Evolutionary conservation across 2,329 filamentous ascomycete genomes (phyloP).

Genomic region (Trichoderma gracile): DNA sequence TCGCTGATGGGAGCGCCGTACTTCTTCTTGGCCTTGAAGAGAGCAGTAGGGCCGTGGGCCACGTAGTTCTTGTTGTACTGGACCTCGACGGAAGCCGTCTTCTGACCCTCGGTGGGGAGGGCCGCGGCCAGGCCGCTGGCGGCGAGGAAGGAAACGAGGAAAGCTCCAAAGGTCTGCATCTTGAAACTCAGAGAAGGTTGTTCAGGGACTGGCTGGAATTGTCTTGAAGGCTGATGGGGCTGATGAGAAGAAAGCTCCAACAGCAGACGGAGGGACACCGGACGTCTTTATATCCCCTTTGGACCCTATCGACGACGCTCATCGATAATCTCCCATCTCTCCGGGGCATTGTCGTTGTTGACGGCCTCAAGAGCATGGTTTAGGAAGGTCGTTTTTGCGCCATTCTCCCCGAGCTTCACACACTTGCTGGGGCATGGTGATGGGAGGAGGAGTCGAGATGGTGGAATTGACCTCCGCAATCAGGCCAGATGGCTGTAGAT

Average conservation of each 20-base stretch:
- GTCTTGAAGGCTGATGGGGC: conserved; percentile 23
- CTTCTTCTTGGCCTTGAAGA: conserved; percentile 30
- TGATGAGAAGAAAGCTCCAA: background rate
- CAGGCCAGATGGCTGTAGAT: conserved; percentile 7
- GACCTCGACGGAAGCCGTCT: conserved; percentile 24
- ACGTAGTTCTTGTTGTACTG: conserved; percentile 24
- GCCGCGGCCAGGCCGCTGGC: conserved; percentile 27
- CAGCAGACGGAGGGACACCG: conserved; percentile 1
- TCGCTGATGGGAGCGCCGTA: conserved; percentile 25
- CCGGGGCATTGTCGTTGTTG: background rate
- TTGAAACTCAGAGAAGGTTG: conserved; percentile 15
- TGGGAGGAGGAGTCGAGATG: conserved; percentile 18
- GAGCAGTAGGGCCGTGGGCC: conserved; percentile 25
- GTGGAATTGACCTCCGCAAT: conserved; percentile 9
- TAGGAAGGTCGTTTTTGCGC: conserved; percentile 23
- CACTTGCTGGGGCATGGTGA: conserved; percentile 9
- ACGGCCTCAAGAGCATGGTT: conserved; percentile 19
- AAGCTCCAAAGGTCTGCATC: conserved; percentile 31
- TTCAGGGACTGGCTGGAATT: conserved; percentile 2
- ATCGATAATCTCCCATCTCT: background rate
- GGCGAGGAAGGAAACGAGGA: conserved; percentile 29
- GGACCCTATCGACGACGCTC: background rate
- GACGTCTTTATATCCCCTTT: conserved; percentile 17
- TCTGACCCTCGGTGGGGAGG: conserved; percentile 21
- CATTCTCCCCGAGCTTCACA: conserved; percentile 14